Evolutionary conservation across 352 stramenopile genomes (phyloP).

Genomic region (Plasmopara viticola): DNA sequence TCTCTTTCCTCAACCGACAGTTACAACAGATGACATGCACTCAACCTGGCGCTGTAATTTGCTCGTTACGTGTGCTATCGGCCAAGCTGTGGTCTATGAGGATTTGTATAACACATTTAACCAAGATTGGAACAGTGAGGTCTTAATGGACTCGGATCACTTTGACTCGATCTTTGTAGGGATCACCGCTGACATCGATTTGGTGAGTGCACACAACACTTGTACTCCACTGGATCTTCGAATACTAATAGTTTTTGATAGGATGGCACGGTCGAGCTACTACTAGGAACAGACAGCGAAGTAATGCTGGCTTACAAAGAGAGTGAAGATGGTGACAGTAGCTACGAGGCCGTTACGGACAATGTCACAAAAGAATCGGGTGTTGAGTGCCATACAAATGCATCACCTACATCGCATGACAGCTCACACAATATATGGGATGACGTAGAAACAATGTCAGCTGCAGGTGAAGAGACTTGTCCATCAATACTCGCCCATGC

Average conservation of each 20-base stretch:
- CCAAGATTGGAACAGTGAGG: constrained; percentile 10
- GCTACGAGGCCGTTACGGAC: neutral
- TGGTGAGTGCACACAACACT: constrained; percentile 30
- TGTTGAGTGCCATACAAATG: constrained; percentile 1
- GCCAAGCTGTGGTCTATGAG: constrained; percentile 46
- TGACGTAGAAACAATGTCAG: constrained; percentile 11
- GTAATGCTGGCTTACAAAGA: constrained; percentile 53
- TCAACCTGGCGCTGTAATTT: constrained; percentile 37
- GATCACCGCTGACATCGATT: constrained; percentile 46
- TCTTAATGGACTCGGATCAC: constrained; percentile 38
- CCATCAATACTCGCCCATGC: neutral
- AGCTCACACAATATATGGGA: constrained; percentile 29
- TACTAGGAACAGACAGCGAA: constrained; percentile 59
- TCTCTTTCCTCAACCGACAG: constrained; percentile 31
- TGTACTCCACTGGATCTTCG: neutral
- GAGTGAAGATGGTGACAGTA: neutral
- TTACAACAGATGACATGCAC: neutral
- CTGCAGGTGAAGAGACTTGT: constrained; percentile 2
- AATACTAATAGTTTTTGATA: constrained; percentile 7
- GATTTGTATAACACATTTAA: constrained; percentile 35
- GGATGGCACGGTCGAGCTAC: constrained; percentile 52
- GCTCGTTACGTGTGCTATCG: constrained; percentile 57
- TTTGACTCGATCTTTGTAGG: constrained; percentile 65
- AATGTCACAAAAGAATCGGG: constrained; percentile 4
- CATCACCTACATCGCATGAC: constrained; percentile 10